Conservation (phyloP, 495 filamentous ascomycete species). For the Endocarpon pusillum region DNA sequence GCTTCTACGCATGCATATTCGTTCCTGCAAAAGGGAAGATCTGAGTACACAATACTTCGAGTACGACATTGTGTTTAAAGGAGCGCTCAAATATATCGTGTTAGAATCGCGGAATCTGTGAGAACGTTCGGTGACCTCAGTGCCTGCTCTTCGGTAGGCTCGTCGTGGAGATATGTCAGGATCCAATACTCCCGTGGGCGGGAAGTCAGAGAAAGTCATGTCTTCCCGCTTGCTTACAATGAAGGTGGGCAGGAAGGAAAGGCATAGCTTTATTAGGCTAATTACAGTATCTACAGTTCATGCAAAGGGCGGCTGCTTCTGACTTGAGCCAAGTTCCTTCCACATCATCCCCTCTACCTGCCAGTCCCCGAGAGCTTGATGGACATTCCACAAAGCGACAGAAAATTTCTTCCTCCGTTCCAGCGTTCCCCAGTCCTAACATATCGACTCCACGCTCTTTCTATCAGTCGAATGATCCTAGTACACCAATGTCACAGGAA, state of each 20-base stretch:
- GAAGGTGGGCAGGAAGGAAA: slow-evolving; percentile 64
- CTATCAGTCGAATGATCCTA: no score
- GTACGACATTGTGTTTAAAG: no score
- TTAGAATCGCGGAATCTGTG: no score
- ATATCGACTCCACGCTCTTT: slow-evolving; percentile 30
- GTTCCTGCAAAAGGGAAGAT: no score
- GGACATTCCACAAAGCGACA: slow-evolving; percentile 41
- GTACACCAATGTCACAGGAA: no score
- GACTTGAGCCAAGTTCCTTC: slow-evolving; percentile 24
- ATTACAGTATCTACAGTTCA: slow-evolving; percentile 41
- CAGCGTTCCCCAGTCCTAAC: slow-evolving; percentile 6
- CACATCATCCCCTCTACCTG: slow-evolving; percentile 21
- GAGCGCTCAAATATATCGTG: no score
- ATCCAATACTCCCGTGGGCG: slow-evolving; percentile 5
- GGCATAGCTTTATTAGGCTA: slow-evolving; percentile 1
- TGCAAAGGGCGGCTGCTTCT: slow-evolving; percentile 73
- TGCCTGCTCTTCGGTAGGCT: no score
- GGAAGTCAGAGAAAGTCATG: slow-evolving; percentile 50
- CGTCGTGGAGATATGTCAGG: no score
- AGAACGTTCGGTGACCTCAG: no score
- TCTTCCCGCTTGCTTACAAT: slow-evolving; percentile 82
- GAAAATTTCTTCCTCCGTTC: slow-evolving; percentile 15
- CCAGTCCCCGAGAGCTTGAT: slow-evolving; percentile 12
- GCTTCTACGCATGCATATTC: no score
- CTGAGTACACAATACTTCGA: no score